These are phyloP conservation scores for Lizonia empirigonia DNA, from an alignment of 2,329 filamentous ascomycete species.

Conservation along the genomic window DNA sequence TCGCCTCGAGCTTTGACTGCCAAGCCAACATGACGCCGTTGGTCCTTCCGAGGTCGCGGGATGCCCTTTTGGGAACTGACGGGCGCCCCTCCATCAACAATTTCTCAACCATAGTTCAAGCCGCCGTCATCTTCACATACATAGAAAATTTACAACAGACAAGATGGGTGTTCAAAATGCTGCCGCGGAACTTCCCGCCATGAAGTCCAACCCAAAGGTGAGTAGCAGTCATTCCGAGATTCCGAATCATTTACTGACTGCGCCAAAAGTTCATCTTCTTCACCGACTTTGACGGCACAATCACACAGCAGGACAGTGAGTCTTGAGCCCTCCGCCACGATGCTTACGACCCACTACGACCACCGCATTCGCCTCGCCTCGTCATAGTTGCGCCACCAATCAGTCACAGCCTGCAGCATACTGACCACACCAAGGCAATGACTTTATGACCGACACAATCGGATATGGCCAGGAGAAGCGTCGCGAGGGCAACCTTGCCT, in stretches of 20 bases:
- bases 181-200: slow-evolving; percentile 50
- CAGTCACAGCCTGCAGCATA: not conserved
- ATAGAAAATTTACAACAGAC: slow-evolving; percentile 4
- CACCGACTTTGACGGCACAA: slow-evolving; percentile 97
- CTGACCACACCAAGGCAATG: slow-evolving; percentile 60
- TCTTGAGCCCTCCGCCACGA: slow-evolving; percentile 24
- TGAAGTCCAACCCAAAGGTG: slow-evolving; percentile 65
- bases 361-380: slow-evolving; percentile 1
- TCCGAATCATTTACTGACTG: slow-evolving; percentile 23
- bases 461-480: slow-evolving; percentile 79
- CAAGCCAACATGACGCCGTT: slow-evolving; percentile 31
- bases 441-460: slow-evolving; percentile 83
- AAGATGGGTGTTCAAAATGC: slow-evolving; percentile 45
- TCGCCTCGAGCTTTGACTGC: slow-evolving; percentile 33
- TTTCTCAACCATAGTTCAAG: slow-evolving; percentile 1
- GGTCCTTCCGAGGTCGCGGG: slow-evolving; percentile 12
- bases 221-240: not conserved
- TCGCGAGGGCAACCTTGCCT: slow-evolving; percentile 73
- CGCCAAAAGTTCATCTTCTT: slow-evolving; percentile 83
- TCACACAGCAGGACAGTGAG: slow-evolving; percentile 74
- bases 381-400: slow-evolving; percentile 18
- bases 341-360: not conserved
- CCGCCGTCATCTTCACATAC: slow-evolving; percentile 4
- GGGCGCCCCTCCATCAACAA: slow-evolving; percentile 13
- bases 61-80: slow-evolving; percentile 11